Evolutionary conservation across 495 filamentous ascomycete species (phyloP).

Genomic region (Staphylotrichum longicolle): DNA sequence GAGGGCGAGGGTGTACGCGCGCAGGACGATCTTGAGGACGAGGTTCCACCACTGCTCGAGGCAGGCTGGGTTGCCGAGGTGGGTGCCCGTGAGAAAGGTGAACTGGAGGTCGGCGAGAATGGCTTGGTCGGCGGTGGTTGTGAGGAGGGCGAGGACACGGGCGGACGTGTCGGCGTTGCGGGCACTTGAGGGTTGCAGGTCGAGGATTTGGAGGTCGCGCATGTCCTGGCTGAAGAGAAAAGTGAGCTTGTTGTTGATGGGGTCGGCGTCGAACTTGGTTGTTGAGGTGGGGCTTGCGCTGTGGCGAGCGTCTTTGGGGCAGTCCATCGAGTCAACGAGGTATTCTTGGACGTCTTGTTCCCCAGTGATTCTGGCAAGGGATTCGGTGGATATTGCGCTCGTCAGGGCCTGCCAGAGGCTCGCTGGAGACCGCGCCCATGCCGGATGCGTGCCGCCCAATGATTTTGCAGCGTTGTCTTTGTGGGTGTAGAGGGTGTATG

Average conservation of each 20-base stretch:
- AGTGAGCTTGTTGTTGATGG: constrained; percentile 34
- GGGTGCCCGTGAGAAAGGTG: constrained; percentile 75
- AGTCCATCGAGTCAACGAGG: constrained; percentile 50
- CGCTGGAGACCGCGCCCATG: constrained; percentile 18
- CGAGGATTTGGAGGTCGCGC: constrained; percentile 47
- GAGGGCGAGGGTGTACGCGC: constrained; percentile 58
- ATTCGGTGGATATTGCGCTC: constrained; percentile 43
- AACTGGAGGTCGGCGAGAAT: constrained; percentile 87
- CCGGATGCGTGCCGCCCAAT: background rate
- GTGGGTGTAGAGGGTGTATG: constrained; percentile 34
- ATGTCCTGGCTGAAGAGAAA: constrained; percentile 59
- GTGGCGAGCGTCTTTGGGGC: constrained; percentile 20
- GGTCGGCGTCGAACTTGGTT: no score
- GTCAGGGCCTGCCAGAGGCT: constrained; percentile 49
- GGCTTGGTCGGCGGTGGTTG: constrained; percentile 36
- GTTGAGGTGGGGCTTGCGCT: no score
- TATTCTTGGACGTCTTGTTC: constrained; percentile 43
- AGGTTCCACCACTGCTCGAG: constrained; percentile 86
- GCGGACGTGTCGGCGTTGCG: constrained; percentile 34
- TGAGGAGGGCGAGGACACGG: constrained; percentile 33
- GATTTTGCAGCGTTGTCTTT: background rate
- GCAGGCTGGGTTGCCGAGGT: constrained; percentile 80
- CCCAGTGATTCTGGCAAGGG: constrained; percentile 52
- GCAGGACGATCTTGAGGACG: constrained; percentile 64
- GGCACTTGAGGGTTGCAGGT: background rate